These are phyloP conservation scores for Seiridium unicorne DNA, from an alignment of 2,329 filamentous ascomycete genomes.

Conservation along the genomic window DNA sequence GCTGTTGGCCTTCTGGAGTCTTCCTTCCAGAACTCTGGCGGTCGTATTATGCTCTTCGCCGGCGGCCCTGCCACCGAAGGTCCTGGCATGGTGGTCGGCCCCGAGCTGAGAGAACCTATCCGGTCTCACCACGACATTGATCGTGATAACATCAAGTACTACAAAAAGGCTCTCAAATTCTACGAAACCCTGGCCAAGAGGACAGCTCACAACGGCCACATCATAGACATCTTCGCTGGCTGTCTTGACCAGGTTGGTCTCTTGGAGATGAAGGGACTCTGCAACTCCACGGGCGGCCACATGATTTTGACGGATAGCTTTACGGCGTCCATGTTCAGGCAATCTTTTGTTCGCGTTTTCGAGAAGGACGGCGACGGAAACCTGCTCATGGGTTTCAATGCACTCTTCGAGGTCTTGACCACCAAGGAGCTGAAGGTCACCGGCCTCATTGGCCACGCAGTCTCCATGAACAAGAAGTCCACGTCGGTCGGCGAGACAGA, in stretches of 20 bases:
- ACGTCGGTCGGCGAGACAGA: slow-evolving; percentile 96
- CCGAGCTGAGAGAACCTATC: slow-evolving; percentile 93
- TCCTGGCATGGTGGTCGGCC: slow-evolving; percentile 93
- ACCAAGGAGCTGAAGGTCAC: slow-evolving; percentile 99
- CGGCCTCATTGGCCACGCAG: slow-evolving; percentile 91
- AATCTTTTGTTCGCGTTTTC: slow-evolving; percentile 95
- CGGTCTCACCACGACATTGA: slow-evolving; percentile 99
- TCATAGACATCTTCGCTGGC: slow-evolving; percentile 96
- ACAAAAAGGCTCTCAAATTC: slow-evolving; percentile 96
- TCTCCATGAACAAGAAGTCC: slow-evolving; percentile 98
- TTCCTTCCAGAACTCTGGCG: slow-evolving; percentile 93
- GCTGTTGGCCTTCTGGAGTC: slow-evolving; percentile 90
- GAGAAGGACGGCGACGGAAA: slow-evolving; percentile 96
- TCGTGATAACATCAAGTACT: slow-evolving; percentile 98
- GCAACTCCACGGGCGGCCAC: slow-evolving; percentile 94
- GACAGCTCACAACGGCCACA: slow-evolving; percentile 92
- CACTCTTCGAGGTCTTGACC: slow-evolving; percentile 89
- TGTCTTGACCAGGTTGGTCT: slow-evolving; percentile 97
- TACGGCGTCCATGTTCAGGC: slow-evolving; percentile 98
- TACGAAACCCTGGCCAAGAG: slow-evolving; percentile 94
- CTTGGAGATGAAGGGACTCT: slow-evolving; percentile 95
- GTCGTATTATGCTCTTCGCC: slow-evolving; percentile 94
- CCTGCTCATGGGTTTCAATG: slow-evolving; percentile 97
- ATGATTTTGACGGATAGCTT: slow-evolving; percentile 99
- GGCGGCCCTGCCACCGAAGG: slow-evolving; percentile 95